These are phyloP conservation scores for Theobroma grandiflorum DNA, from an alignment of 441 rosid genomes.

Conservation along the genomic window DNA sequence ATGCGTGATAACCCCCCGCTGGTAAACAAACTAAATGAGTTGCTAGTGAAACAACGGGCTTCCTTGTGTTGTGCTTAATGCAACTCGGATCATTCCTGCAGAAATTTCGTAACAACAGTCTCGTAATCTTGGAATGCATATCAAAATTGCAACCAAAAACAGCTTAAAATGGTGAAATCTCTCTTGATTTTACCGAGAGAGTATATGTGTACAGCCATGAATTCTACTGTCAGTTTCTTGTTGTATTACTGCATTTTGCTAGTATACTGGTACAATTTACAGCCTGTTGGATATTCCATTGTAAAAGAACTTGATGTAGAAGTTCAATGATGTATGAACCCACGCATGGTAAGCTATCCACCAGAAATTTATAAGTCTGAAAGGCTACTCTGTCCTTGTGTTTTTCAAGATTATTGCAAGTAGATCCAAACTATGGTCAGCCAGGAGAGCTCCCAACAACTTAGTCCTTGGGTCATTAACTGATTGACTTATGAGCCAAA, in stretches of 20 bases:
- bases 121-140: background rate
- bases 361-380: too few species aligned
- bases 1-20: slow-evolving; percentile 59
- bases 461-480: too few species aligned
- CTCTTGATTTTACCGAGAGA: background rate
- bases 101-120: background rate
- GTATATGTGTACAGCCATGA: slow-evolving; percentile 3
- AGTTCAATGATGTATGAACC: too few species aligned
- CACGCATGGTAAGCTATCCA: too few species aligned
- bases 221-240: background rate
- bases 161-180: background rate
- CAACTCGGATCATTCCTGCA: background rate
- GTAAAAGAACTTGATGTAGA: background rate
- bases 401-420: too few species aligned
- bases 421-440: too few species aligned
- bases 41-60: slow-evolving; percentile 69
- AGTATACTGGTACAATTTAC: background rate
- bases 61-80: slow-evolving; percentile 65
- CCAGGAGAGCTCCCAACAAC: too few species aligned
- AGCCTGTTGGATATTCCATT: too few species aligned
- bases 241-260: background rate
- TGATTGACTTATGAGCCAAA: too few species aligned
- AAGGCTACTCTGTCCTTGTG: too few species aligned
- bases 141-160: background rate
- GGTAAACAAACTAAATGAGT: slow-evolving; percentile 68